Percentiles rank a stretch among this genome's conserved stretches.
Conservation (phyloP, 2,329 filamentous ascomycete species). For the Canariomyces notabilis region DNA sequence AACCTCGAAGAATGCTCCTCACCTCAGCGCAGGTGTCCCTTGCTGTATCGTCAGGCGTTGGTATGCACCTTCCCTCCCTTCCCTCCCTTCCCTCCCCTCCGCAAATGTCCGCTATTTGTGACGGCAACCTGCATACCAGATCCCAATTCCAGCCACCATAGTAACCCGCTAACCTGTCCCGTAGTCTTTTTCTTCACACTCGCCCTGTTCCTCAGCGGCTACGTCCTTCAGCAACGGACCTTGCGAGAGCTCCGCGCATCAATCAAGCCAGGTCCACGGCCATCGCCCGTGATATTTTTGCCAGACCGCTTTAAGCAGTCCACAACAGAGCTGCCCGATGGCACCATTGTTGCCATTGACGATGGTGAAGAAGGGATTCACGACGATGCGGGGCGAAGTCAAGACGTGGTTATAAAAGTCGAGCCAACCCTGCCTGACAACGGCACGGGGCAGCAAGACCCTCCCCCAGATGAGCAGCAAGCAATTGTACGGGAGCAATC, state of each 20-base stretch:
- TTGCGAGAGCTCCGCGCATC: conserved; percentile 70
- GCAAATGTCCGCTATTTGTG: no score
- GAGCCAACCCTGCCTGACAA: conserved; percentile 30
- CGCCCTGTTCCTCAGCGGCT: conserved; percentile 82
- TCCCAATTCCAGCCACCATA: not conserved
- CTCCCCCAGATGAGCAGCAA: conserved; percentile 5
- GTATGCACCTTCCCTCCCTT: conserved; percentile 44
- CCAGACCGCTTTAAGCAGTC: conserved; percentile 46
- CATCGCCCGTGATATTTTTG: conserved; percentile 45
- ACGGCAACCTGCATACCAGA: no score
- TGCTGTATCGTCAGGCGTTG: conserved; percentile 56
- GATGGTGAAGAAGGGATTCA: conserved; percentile 27
- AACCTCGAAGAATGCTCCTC: conserved; percentile 46
- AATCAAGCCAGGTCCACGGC: conserved; percentile 52
- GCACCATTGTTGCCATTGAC: conserved; percentile 37
- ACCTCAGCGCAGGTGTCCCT: conserved; percentile 67
- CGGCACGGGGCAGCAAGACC: conserved; percentile 2
- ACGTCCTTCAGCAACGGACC: conserved; percentile 81
- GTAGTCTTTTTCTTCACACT: conserved; percentile 71
- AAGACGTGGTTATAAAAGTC: conserved; percentile 34
- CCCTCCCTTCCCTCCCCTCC: no score
- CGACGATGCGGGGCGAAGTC: conserved; percentile 22
- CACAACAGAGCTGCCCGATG: conserved; percentile 44
- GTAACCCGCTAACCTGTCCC: not conserved
- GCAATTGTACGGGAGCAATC: conserved; percentile 1